These are phyloP conservation scores for Discostella pseudostelligera DNA, from an alignment of 108 stramenopile genomes.

Conservation along the genomic window DNA sequence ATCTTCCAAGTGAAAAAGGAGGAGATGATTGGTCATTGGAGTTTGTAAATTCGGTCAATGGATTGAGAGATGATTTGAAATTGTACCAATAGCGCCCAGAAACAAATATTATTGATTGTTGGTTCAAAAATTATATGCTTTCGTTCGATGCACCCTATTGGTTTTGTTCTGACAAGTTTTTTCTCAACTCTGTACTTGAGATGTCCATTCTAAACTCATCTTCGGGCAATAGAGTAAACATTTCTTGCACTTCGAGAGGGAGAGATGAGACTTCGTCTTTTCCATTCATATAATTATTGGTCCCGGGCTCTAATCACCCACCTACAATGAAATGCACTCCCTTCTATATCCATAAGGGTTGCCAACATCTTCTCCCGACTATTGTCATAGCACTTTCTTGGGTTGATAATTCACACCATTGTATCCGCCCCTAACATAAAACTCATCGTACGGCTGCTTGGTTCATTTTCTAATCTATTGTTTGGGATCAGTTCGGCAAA, in stretches of 20 bases:
- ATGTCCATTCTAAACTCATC: slow-evolving; percentile 79
- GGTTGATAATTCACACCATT: slow-evolving; percentile 76
- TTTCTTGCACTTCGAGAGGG: slow-evolving; percentile 54
- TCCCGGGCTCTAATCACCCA: slow-evolving; percentile 64
- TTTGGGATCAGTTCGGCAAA: slow-evolving; percentile 37
- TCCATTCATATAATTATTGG: slow-evolving; percentile 66
- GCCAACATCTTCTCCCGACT: slow-evolving; percentile 50
- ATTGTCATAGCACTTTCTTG: slow-evolving; percentile 86
- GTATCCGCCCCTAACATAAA: slow-evolving; percentile 92
- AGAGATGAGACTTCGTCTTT: slow-evolving; percentile 56
- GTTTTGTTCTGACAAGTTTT: too few species aligned
- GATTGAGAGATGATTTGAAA: too few species aligned
- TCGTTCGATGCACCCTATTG: too few species aligned
- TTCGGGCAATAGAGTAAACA: slow-evolving; percentile 70
- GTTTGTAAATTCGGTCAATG: too few species aligned
- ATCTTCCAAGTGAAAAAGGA: too few species aligned
- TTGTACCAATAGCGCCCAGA: too few species aligned
- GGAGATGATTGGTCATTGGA: too few species aligned
- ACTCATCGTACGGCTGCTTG: slow-evolving; percentile 34
- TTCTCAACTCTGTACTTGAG: slow-evolving; percentile 70
- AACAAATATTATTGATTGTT: too few species aligned
- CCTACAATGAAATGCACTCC: slow-evolving; percentile 80
- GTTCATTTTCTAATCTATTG: neutral
- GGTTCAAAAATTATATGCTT: too few species aligned
- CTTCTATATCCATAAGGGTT: slow-evolving; percentile 52